Percentiles rank a stretch among this genome's conserved stretches.
Evolutionary conservation across 73 alveolate species (phyloP).

Genomic region (Paramecium pentaurelia): DNA sequence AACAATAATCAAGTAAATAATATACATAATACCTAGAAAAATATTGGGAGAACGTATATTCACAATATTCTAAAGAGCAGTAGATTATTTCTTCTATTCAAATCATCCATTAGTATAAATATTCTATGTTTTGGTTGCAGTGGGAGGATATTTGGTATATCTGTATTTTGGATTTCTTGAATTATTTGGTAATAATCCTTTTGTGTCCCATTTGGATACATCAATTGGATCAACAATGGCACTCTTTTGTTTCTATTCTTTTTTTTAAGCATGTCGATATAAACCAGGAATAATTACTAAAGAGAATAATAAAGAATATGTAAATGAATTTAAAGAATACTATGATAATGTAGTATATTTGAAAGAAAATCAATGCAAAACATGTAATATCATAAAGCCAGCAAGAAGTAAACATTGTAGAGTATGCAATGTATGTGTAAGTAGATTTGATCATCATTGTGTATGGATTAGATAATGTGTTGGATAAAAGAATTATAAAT

Average conservation of each 20-base stretch:
- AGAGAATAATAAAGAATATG: constrained; percentile 15
- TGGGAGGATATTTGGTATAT: constrained; percentile 51
- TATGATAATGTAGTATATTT: constrained; percentile 47
- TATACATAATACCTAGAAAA: neutral
- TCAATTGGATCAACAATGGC: constrained; percentile 54
- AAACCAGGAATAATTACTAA: constrained; percentile 50
- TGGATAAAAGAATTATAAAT: constrained; percentile 55
- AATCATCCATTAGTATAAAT: constrained; percentile 57
- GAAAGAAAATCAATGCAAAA: constrained; percentile 37
- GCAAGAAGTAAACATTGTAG: constrained; percentile 82
- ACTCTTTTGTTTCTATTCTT: constrained; percentile 45
- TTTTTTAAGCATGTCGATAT: constrained; percentile 44
- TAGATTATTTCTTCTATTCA: constrained; percentile 43
- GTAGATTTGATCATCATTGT: constrained; percentile 89
- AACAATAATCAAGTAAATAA: neutral
- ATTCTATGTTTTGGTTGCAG: constrained; percentile 55
- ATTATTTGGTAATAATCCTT: constrained; percentile 4
- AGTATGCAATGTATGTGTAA: constrained; percentile 83
- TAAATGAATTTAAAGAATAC: constrained; percentile 34
- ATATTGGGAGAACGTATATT: neutral
- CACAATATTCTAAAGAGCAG: neutral
- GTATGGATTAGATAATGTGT: constrained; percentile 73
- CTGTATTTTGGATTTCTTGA: constrained; percentile 48
- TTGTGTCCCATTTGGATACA: constrained; percentile 21
- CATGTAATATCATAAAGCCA: constrained; percentile 58